These are phyloP conservation scores for Acidomyces sp. DNA, from an alignment of 495 filamentous ascomycete genomes.

Conservation along the genomic window DNA sequence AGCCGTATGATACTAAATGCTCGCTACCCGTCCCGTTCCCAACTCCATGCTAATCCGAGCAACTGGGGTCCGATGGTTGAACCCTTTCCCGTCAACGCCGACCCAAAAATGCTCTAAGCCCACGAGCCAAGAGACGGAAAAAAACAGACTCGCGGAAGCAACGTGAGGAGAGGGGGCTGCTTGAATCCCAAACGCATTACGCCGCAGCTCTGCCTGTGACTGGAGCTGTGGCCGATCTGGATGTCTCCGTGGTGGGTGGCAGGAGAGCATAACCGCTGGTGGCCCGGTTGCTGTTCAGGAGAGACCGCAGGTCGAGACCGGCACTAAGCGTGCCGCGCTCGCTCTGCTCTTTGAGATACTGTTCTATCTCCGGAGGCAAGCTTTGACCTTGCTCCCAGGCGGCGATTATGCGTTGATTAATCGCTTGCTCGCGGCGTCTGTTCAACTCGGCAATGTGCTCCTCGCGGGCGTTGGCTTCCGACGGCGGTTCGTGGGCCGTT, in stretches of 20 bases:
- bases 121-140: too few relatives aligned
- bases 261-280: too few relatives aligned
- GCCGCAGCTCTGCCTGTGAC: too few relatives aligned
- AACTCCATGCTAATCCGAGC: not conserved
- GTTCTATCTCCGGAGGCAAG: constrained; percentile 17
- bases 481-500: constrained; percentile 6
- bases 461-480: constrained; percentile 7
- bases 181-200: too few relatives aligned
- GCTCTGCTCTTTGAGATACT: constrained; percentile 17
- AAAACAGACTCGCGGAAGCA: too few relatives aligned
- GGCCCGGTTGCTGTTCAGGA: too few relatives aligned
- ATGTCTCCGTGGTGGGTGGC: too few relatives aligned
- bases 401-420: constrained; percentile 12
- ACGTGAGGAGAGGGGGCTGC: too few relatives aligned
- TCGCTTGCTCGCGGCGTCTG: constrained; percentile 8
- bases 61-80: too few relatives aligned
- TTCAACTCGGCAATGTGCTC: constrained; percentile 8
- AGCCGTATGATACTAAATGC: not conserved
- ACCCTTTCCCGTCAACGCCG: too few relatives aligned
- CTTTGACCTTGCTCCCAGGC: constrained; percentile 12
- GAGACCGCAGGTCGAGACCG: not conserved
- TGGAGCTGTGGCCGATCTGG: too few relatives aligned
- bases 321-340: constrained; percentile 11
- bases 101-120: too few relatives aligned
- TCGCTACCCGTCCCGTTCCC: not conserved